phyloP scores from a whole-genome alignment of 306 rosid genomes.

The Lithocarpus polystachyus region DNA sequence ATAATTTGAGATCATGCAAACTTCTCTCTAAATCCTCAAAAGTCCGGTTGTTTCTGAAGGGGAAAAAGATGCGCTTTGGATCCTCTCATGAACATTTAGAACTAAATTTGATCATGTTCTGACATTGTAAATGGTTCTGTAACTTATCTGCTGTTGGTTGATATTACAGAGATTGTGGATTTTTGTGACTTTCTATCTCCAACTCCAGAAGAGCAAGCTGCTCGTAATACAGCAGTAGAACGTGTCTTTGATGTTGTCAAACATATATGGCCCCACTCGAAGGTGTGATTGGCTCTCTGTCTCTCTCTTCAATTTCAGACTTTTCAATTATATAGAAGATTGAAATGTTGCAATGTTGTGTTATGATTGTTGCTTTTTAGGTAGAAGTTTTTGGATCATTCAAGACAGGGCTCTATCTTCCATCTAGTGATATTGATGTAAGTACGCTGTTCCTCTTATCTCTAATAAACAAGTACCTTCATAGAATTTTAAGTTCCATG shows the following conservation, averaged over 20 bases:
- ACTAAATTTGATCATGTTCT: not conserved
- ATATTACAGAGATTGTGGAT: conserved; percentile 72
- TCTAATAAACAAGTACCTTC: not conserved
- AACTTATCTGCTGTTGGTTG: conserved; percentile 1
- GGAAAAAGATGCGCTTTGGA: not conserved
- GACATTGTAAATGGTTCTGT: not conserved
- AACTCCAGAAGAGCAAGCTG: conserved; percentile 68
- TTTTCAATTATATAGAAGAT: not conserved
- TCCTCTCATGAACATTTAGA: not conserved
- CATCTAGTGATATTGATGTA: conserved; percentile 91
- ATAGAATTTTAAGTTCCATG: not conserved
- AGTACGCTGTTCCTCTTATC: conserved; percentile 25
- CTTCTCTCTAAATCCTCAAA: too few relatives aligned
- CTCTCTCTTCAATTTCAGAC: not conserved
- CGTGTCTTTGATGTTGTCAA: conserved; percentile 71
- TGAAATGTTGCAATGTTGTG: not conserved
- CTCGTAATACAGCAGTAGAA: conserved; percentile 61
- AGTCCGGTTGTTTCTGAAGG: too few relatives aligned
- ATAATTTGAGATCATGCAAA: too few relatives aligned
- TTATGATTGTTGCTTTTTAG: conserved; percentile 39
- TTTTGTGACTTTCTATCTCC: conserved; percentile 92
- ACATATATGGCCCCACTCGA: conserved; percentile 86
- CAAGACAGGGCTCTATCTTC: conserved; percentile 93
- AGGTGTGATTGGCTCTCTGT: conserved; percentile 38
- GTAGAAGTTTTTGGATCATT: conserved; percentile 96